These are phyloP conservation scores for Pseudoscleropodium purum DNA, from an alignment of 225 moss, liverwort and hornwort genomes.

Conservation along the genomic window DNA sequence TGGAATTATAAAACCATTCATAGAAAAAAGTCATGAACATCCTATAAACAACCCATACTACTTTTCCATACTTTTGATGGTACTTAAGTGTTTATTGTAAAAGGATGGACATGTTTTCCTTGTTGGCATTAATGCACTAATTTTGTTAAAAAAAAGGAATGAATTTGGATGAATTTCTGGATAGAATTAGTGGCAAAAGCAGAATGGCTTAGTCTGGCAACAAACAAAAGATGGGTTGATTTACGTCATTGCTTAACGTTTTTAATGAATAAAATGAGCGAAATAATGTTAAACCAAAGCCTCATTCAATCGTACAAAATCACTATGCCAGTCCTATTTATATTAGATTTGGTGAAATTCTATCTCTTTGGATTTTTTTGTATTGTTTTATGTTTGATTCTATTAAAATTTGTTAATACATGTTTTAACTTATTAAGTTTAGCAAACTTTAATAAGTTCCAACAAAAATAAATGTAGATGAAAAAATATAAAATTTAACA, in stretches of 20 bases:
- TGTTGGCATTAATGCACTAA: too few species aligned
- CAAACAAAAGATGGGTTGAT: too few species aligned
- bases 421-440: neutral
- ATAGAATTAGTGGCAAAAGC: too few species aligned
- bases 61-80: too few species aligned
- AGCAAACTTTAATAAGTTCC: fast-evolving
- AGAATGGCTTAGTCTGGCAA: too few species aligned
- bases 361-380: neutral
- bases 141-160: too few species aligned
- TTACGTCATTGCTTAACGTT: neutral
- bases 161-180: too few species aligned
- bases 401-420: neutral
- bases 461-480: fast-evolving
- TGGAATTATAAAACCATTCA: too few species aligned
- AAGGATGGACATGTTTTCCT: too few species aligned
- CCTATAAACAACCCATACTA: too few species aligned
- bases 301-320: neutral
- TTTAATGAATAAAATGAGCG: neutral
- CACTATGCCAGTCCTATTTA: neutral
- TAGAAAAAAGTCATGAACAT: too few species aligned
- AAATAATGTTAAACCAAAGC: neutral
- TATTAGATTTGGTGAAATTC: neutral
- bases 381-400: fast-evolving
- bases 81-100: too few species aligned
- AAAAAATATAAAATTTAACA: neutral